These are phyloP conservation scores for Mycena leptocephala DNA, from an alignment of 768 basidiomycete genomes.

Conservation along the genomic window DNA sequence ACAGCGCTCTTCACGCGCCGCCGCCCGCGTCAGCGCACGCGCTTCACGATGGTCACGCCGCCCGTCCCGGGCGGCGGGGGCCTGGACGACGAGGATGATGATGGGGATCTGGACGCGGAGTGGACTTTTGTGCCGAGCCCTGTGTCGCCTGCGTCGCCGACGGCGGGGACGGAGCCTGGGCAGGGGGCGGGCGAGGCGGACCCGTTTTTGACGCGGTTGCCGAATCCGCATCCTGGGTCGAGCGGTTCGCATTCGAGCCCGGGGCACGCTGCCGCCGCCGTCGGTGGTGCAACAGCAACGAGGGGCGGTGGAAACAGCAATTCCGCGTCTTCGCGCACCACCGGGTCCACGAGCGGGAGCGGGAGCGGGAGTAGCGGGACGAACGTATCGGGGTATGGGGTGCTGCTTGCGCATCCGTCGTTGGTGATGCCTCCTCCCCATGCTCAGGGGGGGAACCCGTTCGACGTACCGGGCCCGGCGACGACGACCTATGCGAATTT, in stretches of 20 bases:
- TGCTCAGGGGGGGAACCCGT: neutral
- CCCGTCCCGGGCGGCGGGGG: neutral
- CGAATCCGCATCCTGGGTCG: conserved; percentile 19
- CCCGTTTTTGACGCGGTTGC: conserved; percentile 30
- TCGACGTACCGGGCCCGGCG: conserved; percentile 23
- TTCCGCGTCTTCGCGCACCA: conserved; percentile 26
- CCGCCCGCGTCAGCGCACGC: conserved; percentile 26
- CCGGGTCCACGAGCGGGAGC: conserved; percentile 5
- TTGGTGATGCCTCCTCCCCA: neutral
- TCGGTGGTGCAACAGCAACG: neutral
- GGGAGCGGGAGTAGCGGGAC: conserved; percentile 36
- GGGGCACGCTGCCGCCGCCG: neutral
- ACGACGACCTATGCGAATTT: neutral
- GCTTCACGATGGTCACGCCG: conserved; percentile 36
- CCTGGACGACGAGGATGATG: neutral
- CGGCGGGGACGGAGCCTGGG: conserved; percentile 2
- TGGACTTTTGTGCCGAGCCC: conserved; percentile 18
- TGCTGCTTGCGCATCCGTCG: conserved; percentile 32
- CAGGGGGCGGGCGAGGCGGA: conserved; percentile 28
- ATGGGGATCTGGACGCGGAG: conserved; percentile 21
- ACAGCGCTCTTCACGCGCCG: conserved; percentile 29
- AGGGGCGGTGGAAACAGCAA: neutral
- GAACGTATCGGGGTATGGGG: conserved; percentile 33
- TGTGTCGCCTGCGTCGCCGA: neutral
- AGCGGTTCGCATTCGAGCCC: neutral